A percentile compares a stretch with the other conserved stretches of the same genome.
Evolutionary conservation across 768 basidiomycete genomes (phyloP).

Genomic region (Collybiopsis luxurians): DNA sequence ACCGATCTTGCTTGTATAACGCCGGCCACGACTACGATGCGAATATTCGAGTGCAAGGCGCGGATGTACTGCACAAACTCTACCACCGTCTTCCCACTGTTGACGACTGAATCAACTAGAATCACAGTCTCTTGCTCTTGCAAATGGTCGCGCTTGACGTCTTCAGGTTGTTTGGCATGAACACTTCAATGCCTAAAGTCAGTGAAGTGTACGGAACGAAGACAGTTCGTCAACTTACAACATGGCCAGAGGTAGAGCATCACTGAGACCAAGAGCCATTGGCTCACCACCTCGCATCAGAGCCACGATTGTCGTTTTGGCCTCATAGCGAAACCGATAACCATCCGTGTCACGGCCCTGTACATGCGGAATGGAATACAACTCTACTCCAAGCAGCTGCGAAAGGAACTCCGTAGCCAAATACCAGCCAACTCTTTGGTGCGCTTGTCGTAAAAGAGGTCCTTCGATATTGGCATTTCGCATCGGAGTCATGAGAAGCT

Average conservation of each 20-base stretch:
- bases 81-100: slow-evolving; percentile 20
- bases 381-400: slow-evolving; percentile 19
- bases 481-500: slow-evolving; percentile 23
- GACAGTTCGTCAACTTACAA: slow-evolving; percentile 13
- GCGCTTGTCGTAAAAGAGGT: slow-evolving; percentile 16
- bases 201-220: slow-evolving; percentile 5
- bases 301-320: slow-evolving; percentile 18
- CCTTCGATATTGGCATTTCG: slow-evolving; percentile 18
- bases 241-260: slow-evolving; percentile 17
- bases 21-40: slow-evolving; percentile 16
- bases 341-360: slow-evolving; percentile 20
- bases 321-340: slow-evolving; percentile 18
- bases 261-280: slow-evolving; percentile 19
- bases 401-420: slow-evolving; percentile 17
- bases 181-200: slow-evolving; percentile 10
- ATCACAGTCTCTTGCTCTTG: slow-evolving; percentile 13
- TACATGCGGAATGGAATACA: slow-evolving; percentile 20
- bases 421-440: slow-evolving; percentile 12
- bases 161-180: slow-evolving; percentile 19
- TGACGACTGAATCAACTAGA: slow-evolving; percentile 23
- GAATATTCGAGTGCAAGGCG: slow-evolving; percentile 9
- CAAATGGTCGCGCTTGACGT: slow-evolving; percentile 15
- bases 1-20: slow-evolving; percentile 18
- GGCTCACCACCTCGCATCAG: slow-evolving; percentile 25
- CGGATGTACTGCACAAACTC: slow-evolving; percentile 19